Evolutionary conservation across 2,329 filamentous ascomycete genomes (phyloP).

Genomic region (Ilyonectria sp.): DNA sequence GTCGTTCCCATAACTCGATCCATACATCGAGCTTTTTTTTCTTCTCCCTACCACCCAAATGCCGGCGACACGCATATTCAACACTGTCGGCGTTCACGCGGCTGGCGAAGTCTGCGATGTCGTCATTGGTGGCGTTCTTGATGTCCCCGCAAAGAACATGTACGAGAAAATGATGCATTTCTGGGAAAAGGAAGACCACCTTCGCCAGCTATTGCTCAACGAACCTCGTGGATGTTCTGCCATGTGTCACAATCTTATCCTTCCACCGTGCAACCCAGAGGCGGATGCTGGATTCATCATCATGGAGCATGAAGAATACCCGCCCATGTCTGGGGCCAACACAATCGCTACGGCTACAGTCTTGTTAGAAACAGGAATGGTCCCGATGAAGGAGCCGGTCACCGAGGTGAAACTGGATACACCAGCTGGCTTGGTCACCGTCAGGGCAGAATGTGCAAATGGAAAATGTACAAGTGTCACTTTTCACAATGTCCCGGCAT

Average conservation of each 20-base stretch:
- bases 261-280: conserved; percentile 33
- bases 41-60: conserved; percentile 7
- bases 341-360: conserved; percentile 33
- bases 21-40: no score
- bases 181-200: conserved; percentile 31
- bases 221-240: conserved; percentile 35
- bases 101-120: conserved; percentile 42
- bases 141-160: conserved; percentile 38
- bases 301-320: conserved; percentile 41
- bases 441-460: conserved; percentile 30
- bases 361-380: conserved; percentile 37
- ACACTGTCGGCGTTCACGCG: conserved; percentile 39
- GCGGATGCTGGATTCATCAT: conserved; percentile 43
- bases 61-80: conserved; percentile 38
- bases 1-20: no score
- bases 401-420: conserved; percentile 37
- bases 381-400: conserved; percentile 37
- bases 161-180: conserved; percentile 41
- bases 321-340: conserved; percentile 40
- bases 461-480: conserved; percentile 38
- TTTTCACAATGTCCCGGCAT: conserved; percentile 40
- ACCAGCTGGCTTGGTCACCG: conserved; percentile 36
- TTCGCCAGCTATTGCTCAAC: conserved; percentile 35
- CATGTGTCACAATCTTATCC: conserved; percentile 38
- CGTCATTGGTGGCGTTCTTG: conserved; percentile 36